These are phyloP conservation scores for Lipomyces sp. DNA, from an alignment of 805 yeast genomes.

Conservation along the genomic window DNA sequence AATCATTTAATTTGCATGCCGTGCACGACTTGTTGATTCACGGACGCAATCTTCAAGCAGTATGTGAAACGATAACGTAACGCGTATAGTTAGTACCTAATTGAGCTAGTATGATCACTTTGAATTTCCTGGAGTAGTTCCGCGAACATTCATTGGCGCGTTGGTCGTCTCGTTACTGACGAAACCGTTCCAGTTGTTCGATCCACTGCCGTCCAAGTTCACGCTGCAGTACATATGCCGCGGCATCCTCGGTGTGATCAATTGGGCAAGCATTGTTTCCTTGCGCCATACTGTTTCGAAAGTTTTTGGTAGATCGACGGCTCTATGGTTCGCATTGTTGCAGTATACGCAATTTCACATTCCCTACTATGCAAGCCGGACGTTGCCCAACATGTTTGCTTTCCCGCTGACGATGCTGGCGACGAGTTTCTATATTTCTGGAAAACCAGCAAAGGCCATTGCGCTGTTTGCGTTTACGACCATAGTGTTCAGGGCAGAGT, in stretches of 20 bases:
- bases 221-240: slow-evolving; percentile 52
- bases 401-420: slow-evolving; percentile 58
- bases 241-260: slow-evolving; percentile 64
- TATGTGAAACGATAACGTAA: background rate
- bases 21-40: slow-evolving; percentile 74
- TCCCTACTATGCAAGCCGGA: slow-evolving; percentile 77
- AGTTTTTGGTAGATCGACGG: slow-evolving; percentile 40
- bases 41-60: slow-evolving; percentile 53
- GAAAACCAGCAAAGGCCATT: slow-evolving; percentile 47
- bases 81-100: background rate
- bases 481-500: slow-evolving; percentile 73
- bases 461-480: slow-evolving; percentile 65
- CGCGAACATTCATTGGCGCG: slow-evolving; percentile 81
- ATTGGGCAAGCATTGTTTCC: slow-evolving; percentile 57
- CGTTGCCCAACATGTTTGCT: slow-evolving; percentile 82
- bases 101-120: slow-evolving; percentile 67
- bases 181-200: slow-evolving; percentile 46
- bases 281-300: slow-evolving; percentile 52
- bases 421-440: slow-evolving; percentile 17
- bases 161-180: slow-evolving; percentile 55
- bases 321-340: slow-evolving; percentile 63
- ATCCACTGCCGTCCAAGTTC: slow-evolving; percentile 48
- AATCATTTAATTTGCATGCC: slow-evolving; percentile 89
- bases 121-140: slow-evolving; percentile 86
- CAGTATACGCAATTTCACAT: slow-evolving; percentile 76